Evolutionary conservation across 371 early-diverging fungal genomes (phyloP).

Genomic region (Rozella allomycis): DNA sequence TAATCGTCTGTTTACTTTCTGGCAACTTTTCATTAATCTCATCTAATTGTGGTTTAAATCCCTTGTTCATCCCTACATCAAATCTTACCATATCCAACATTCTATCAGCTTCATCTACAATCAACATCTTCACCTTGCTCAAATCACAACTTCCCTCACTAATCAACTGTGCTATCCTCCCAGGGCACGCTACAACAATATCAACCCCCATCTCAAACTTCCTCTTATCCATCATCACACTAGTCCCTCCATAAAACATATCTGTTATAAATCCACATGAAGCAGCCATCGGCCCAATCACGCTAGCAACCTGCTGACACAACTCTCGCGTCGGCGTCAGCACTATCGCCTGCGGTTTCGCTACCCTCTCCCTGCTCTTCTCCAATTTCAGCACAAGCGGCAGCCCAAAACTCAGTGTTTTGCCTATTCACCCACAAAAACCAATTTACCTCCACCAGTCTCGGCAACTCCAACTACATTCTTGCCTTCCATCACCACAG

Average conservation of each 20-base stretch:
- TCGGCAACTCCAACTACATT: constrained; percentile 94
- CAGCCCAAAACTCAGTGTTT: constrained; percentile 76
- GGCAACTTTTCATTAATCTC: constrained; percentile 86
- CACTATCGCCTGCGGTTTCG: constrained; percentile 43
- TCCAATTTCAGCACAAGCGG: constrained; percentile 55
- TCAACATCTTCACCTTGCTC: constrained; percentile 55
- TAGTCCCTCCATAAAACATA: constrained; percentile 12
- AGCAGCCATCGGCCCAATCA: constrained; percentile 62
- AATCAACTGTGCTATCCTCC: constrained; percentile 85
- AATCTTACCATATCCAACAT: constrained; percentile 85
- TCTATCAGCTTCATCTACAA: constrained; percentile 97
- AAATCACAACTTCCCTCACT: constrained; percentile 58
- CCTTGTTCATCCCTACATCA: no score
- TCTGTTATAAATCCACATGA: constrained; percentile 59
- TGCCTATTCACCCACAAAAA: no score
- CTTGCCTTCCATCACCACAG: constrained; percentile 42
- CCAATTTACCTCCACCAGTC: no score
- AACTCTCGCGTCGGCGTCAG: constrained; percentile 88
- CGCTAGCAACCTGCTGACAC: constrained; percentile 64
- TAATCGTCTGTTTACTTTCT: constrained; percentile 67
- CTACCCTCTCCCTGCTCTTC: no score
- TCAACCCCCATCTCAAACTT: constrained; percentile 55
- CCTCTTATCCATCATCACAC: constrained; percentile 4
- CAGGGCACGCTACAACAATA: constrained; percentile 89
- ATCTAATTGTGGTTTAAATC: constrained; percentile 95